Conservation (phyloP, 441 rosid species). For the Eruca vesicaria region DNA sequence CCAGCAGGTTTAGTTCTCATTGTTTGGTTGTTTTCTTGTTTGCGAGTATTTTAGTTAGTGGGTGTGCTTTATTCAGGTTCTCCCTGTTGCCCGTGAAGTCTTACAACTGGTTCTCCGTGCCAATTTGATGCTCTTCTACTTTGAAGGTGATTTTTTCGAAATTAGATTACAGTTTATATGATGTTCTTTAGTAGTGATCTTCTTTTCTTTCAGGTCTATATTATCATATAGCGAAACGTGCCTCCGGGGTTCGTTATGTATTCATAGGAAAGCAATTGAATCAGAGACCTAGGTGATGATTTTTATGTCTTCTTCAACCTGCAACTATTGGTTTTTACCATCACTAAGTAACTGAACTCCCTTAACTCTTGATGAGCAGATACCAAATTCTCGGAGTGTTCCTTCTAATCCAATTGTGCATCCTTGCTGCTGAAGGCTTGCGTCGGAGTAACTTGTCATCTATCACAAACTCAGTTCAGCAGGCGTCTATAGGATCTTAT, state of each 20-base stretch:
- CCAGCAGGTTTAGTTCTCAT: not conserved
- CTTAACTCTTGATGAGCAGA: slow-evolving; percentile 45
- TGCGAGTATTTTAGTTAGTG: not conserved
- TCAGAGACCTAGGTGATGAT: slow-evolving; percentile 81
- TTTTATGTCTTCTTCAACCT: not conserved
- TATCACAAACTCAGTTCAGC: slow-evolving; percentile 78
- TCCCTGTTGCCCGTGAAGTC: slow-evolving; percentile 77
- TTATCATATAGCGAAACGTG: slow-evolving; percentile 89
- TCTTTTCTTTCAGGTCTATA: slow-evolving; percentile 58
- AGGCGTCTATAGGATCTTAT: slow-evolving; percentile 53
- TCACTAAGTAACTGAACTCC: slow-evolving; percentile 17
- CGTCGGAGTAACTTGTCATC: slow-evolving; percentile 83
- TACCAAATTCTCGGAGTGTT: slow-evolving; percentile 91
- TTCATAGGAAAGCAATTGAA: slow-evolving; percentile 90
- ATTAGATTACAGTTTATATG: not conserved
- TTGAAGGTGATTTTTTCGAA: slow-evolving; percentile 61
- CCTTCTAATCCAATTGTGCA: slow-evolving; percentile 85
- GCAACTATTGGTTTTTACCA: not conserved
- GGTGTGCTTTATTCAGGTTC: slow-evolving; percentile 45
- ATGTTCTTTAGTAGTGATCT: not conserved
- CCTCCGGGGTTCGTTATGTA: slow-evolving; percentile 78
- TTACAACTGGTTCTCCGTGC: slow-evolving; percentile 80
- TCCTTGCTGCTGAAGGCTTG: slow-evolving; percentile 85
- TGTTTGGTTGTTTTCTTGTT: not conserved
- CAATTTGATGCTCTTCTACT: slow-evolving; percentile 95